phyloP scores from a whole-genome alignment of 169 alveolate species.

The Eimeria tenella region DNA sequence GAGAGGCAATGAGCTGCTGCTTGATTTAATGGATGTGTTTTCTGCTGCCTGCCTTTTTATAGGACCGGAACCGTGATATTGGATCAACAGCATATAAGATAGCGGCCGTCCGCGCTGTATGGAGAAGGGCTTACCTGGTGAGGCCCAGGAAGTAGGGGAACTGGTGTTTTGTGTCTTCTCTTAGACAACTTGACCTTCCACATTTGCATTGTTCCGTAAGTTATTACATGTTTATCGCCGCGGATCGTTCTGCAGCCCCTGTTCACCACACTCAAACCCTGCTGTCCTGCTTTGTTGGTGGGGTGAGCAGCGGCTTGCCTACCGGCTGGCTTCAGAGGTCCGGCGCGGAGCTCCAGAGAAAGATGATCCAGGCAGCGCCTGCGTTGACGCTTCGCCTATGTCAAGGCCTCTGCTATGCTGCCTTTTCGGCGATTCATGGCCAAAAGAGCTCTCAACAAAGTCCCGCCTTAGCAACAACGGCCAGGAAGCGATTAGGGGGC shows the following conservation, averaged over 20 bases:
- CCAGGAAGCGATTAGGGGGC: neutral
- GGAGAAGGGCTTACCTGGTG: constrained; percentile 37
- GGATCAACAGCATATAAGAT: constrained; percentile 19
- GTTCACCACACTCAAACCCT: too few relatives aligned
- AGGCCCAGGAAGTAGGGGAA: neutral
- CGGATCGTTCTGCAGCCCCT: neutral
- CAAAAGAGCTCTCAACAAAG: constrained; percentile 4
- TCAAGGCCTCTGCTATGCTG: constrained; percentile 33
- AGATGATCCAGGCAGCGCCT: neutral
- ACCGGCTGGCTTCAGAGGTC: constrained; percentile 28
- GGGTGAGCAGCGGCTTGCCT: constrained; percentile 34
- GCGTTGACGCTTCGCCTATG: neutral
- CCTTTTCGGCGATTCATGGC: constrained; percentile 36
- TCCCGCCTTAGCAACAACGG: constrained; percentile 1
- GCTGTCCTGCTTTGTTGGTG: neutral
- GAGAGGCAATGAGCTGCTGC: neutral
- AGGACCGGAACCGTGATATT: constrained; percentile 7
- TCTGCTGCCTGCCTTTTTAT: neutral
- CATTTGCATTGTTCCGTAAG: neutral
- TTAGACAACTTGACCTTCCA: too few relatives aligned
- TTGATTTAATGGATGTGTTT: neutral
- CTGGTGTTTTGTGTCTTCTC: too few relatives aligned
- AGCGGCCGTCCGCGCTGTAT: constrained; percentile 24
- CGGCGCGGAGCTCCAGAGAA: neutral
- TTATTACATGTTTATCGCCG: neutral